phyloP scores from a whole-genome alignment of 495 filamentous ascomycete genomes.

The Apodospora peruviana region DNA sequence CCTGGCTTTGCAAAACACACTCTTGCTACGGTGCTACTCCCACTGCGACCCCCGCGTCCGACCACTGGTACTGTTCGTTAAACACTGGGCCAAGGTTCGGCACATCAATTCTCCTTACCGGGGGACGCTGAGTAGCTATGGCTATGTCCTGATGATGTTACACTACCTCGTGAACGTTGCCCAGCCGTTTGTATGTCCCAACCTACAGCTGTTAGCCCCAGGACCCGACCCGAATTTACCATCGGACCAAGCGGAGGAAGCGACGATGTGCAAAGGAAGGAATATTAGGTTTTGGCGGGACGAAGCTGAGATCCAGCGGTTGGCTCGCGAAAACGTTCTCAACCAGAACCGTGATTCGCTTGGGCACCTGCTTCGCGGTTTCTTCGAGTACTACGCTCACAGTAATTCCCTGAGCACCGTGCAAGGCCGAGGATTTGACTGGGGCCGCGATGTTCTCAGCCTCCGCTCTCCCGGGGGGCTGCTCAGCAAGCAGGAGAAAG shows the following conservation, averaged over 20 bases:
- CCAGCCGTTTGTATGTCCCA: conserved; percentile 70
- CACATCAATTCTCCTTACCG: conserved; percentile 77
- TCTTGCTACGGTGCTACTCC: conserved; percentile 71
- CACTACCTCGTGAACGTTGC: conserved; percentile 80
- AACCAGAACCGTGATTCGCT: conserved; percentile 57
- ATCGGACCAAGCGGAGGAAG: conserved; percentile 34
- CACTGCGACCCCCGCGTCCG: conserved; percentile 65
- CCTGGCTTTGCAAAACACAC: conserved; percentile 72
- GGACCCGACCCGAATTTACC: conserved; percentile 32
- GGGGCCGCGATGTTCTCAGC: conserved; percentile 65
- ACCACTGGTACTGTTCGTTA: conserved; percentile 74
- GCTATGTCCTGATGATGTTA: conserved; percentile 89
- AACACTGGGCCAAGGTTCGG: conserved; percentile 75
- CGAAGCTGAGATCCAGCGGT: conserved; percentile 52
- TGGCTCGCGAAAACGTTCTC: conserved; percentile 45
- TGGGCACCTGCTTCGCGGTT: conserved; percentile 62
- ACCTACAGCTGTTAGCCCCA: conserved; percentile 60
- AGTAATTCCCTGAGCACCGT: conserved; percentile 34
- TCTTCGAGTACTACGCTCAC: conserved; percentile 77
- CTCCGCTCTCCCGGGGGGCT: conserved; percentile 65
- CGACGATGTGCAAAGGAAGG: conserved; percentile 46
- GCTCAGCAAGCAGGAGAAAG: conserved; percentile 63
- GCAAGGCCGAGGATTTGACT: conserved; percentile 53
- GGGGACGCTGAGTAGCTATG: conserved; percentile 78
- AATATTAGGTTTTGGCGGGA: conserved; percentile 65